These are phyloP conservation scores for Phellopilus nigrolimitatus DNA, from an alignment of 1,284 basidiomycete species.

Conservation along the genomic window DNA sequence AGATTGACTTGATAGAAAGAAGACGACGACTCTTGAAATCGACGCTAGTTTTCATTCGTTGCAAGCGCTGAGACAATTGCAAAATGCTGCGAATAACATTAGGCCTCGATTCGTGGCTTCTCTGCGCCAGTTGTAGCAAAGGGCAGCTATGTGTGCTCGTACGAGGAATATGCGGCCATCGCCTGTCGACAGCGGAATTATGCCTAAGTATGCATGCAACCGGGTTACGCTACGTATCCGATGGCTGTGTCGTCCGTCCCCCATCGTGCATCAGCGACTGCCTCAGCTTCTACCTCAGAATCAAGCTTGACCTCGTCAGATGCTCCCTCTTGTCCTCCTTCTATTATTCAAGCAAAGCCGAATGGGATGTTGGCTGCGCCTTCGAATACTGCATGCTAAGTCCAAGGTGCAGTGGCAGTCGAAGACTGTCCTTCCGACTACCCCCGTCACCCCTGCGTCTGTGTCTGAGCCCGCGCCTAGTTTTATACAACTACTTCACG, in stretches of 20 bases:
- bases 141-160: too few species aligned
- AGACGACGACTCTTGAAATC: slow-evolving; percentile 46
- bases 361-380: neutral
- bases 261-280: slow-evolving; percentile 9
- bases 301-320: slow-evolving; percentile 1
- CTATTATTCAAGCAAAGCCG: slow-evolving; percentile 1
- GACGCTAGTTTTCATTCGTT: slow-evolving; percentile 48
- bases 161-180: too few species aligned
- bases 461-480: too few species aligned
- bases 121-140: too few species aligned
- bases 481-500: too few species aligned
- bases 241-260: slow-evolving; percentile 7
- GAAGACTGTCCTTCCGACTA: too few species aligned
- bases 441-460: too few species aligned
- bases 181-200: too few species aligned
- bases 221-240: too few species aligned
- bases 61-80: slow-evolving; percentile 42
- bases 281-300: slow-evolving; percentile 11
- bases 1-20: slow-evolving; percentile 44
- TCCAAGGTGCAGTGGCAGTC: too few species aligned
- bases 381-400: neutral
- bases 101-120: neutral
- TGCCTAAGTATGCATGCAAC: too few species aligned
- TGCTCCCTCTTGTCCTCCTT: slow-evolving; percentile 14
- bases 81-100: slow-evolving; percentile 16